Conservation (phyloP, 1,139 yeast genomes). For the Zygosaccharomyces pseudobailii region DNA sequence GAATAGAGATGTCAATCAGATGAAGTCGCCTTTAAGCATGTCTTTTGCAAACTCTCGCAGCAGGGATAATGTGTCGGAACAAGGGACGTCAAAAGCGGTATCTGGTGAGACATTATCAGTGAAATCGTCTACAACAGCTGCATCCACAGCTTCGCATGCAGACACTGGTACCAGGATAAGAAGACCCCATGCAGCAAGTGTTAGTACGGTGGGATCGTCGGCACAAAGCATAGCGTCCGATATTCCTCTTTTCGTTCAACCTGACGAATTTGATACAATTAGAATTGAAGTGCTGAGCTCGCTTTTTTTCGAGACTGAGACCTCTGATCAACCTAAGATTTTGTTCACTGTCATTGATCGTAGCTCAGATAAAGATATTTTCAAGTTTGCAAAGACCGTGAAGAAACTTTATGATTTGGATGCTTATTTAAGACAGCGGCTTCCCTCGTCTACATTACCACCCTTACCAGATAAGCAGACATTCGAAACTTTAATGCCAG, state of each 20-base stretch:
- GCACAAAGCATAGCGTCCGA: conserved; percentile 25
- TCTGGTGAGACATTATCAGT: not conserved
- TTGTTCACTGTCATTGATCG: conserved; percentile 59
- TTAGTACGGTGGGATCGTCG: conserved; percentile 13
- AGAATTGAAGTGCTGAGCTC: conserved; percentile 56
- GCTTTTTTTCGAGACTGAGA: conserved; percentile 40
- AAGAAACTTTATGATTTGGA: conserved; percentile 55
- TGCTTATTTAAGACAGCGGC: conserved; percentile 46
- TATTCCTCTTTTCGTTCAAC: conserved; percentile 53
- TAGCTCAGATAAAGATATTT: conserved; percentile 57
- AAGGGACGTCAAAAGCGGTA: not conserved
- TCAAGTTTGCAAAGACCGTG: conserved; percentile 62
- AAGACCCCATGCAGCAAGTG: conserved; percentile 13
- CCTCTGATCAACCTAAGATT: conserved; percentile 54
- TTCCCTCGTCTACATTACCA: conserved; percentile 59
- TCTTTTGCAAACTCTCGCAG: conserved; percentile 5
- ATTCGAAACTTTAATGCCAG: conserved; percentile 57
- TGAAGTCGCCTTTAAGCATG: conserved; percentile 2
- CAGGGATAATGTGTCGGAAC: conserved; percentile 1
- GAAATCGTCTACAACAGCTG: conserved; percentile 7
- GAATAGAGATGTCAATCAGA: not conserved
- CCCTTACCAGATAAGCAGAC: conserved; percentile 54
- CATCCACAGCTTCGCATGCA: conserved; percentile 2
- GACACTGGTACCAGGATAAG: not conserved
- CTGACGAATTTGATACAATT: conserved; percentile 62